Evolutionary conservation across 345 rosid genomes (phyloP).

Genomic region (Raphanus sativus): DNA sequence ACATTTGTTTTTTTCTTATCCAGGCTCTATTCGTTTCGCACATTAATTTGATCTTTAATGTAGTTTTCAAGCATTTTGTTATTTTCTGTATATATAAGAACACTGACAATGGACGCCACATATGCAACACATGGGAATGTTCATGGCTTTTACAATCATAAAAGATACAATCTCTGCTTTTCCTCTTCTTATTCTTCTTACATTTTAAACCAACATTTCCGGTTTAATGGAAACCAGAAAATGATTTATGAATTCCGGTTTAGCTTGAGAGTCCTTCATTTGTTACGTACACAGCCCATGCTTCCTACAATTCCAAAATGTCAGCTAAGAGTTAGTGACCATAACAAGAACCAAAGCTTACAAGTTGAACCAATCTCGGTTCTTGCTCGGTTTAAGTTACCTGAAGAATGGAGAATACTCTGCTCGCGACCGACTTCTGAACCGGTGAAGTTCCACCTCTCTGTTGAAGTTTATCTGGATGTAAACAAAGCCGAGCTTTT

Average conservation of each 20-base stretch:
- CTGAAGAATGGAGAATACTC: conserved; percentile 81
- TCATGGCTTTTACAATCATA: conserved; percentile 16
- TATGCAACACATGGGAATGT: conserved; percentile 23
- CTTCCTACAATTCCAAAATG: conserved; percentile 50
- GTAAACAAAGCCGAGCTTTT: conserved; percentile 89
- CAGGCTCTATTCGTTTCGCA: neutral
- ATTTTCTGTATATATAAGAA: neutral
- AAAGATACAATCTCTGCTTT: neutral
- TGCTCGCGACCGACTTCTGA: conserved; percentile 73
- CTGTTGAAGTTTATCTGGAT: conserved; percentile 91
- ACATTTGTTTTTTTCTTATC: neutral
- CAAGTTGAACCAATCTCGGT: neutral
- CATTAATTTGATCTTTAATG: neutral
- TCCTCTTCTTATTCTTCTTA: conserved; percentile 11
- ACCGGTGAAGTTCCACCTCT: conserved; percentile 62
- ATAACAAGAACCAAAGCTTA: neutral
- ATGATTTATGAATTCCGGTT: neutral
- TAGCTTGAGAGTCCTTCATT: conserved; percentile 49
- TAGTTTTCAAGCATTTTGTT: neutral
- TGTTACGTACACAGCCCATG: conserved; percentile 67
- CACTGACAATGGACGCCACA: neutral
- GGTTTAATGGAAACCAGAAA: conserved; percentile 1
- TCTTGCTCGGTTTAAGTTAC: conserved; percentile 38
- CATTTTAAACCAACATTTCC: conserved; percentile 1
- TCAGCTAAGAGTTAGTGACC: neutral